These are phyloP conservation scores for Hypoxylon sp. DNA, from an alignment of 2,329 filamentous ascomycete species.

Conservation along the genomic window DNA sequence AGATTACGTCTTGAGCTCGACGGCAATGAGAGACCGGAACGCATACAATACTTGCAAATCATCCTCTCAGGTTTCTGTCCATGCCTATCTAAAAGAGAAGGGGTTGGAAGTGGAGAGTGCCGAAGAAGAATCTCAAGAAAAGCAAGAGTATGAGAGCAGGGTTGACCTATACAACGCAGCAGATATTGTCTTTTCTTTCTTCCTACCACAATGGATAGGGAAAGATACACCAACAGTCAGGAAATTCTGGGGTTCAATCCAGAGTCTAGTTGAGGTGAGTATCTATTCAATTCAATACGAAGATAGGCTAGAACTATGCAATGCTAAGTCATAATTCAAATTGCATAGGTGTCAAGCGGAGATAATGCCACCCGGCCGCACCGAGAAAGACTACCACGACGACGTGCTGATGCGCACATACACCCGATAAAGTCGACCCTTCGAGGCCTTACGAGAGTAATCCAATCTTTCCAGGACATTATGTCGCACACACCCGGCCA, in stretches of 20 bases:
- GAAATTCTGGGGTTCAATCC: constrained; percentile 45
- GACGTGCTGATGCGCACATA: not conserved
- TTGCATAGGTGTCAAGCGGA: constrained; percentile 14
- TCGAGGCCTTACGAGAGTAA: constrained; percentile 28
- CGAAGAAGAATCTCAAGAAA: constrained; percentile 10
- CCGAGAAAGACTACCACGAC: constrained; percentile 3
- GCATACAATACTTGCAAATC: constrained; percentile 34
- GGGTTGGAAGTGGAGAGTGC: constrained; percentile 8
- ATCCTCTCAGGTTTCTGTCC: constrained; percentile 34
- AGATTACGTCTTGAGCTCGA: constrained; percentile 32
- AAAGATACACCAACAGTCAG: constrained; percentile 34
- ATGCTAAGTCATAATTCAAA: constrained; percentile 4
- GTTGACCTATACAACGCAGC: constrained; percentile 46
- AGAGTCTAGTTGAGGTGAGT: constrained; percentile 40
- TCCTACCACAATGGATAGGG: constrained; percentile 35
- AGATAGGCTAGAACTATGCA: not conserved
- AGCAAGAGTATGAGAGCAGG: constrained; percentile 27
- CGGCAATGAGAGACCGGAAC: constrained; percentile 30
- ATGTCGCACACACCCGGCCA: constrained; percentile 41
- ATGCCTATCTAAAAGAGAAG: constrained; percentile 29
- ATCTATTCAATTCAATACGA: not conserved
- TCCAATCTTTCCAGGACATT: constrained; percentile 37
- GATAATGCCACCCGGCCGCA: not conserved
- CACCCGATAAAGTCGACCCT: constrained; percentile 26
- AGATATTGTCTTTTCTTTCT: constrained; percentile 41